These are phyloP conservation scores for Penicillium psychrofluorescens DNA, from an alignment of 495 filamentous ascomycete species.

Conservation along the genomic window DNA sequence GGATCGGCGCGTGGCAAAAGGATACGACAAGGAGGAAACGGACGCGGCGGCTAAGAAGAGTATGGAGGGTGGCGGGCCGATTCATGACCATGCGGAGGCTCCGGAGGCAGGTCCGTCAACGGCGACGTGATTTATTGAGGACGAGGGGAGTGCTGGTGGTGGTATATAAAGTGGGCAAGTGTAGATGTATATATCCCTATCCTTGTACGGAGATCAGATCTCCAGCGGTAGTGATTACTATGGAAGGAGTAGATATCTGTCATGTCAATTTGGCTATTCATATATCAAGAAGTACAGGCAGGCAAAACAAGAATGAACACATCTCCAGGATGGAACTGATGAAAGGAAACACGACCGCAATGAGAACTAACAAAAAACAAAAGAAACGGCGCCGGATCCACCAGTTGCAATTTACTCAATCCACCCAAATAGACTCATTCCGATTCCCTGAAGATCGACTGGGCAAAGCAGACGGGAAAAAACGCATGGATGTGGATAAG, in stretches of 20 bases:
- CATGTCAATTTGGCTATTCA: slow-evolving; percentile 7
- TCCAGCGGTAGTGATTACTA: too few species aligned
- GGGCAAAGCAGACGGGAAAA: not conserved
- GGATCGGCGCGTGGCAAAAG: slow-evolving; percentile 18
- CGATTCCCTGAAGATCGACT: not conserved
- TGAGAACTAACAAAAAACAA: slow-evolving; percentile 1
- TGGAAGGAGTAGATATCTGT: not conserved
- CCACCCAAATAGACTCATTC: not conserved
- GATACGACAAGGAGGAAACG: slow-evolving; percentile 12
- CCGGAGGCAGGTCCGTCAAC: slow-evolving; percentile 13
- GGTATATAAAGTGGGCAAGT: not conserved
- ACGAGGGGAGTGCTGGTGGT: not conserved
- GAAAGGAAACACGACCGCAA: not conserved
- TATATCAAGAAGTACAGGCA: not conserved
- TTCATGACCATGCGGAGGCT: slow-evolving; percentile 20
- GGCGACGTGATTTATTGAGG: not conserved
- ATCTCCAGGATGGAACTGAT: slow-evolving; percentile 4
- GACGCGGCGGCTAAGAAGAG: slow-evolving; percentile 5
- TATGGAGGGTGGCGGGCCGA: slow-evolving; percentile 1
- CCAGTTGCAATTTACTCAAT: too few species aligned
- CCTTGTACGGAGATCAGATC: too few species aligned
- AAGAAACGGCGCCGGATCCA: too few species aligned
- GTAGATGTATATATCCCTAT: not conserved
- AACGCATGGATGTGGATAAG: not conserved
- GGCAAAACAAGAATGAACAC: slow-evolving; percentile 1